Evolutionary conservation across 805 yeast species (phyloP).

Genomic region (Saturnispora ahearnii): DNA sequence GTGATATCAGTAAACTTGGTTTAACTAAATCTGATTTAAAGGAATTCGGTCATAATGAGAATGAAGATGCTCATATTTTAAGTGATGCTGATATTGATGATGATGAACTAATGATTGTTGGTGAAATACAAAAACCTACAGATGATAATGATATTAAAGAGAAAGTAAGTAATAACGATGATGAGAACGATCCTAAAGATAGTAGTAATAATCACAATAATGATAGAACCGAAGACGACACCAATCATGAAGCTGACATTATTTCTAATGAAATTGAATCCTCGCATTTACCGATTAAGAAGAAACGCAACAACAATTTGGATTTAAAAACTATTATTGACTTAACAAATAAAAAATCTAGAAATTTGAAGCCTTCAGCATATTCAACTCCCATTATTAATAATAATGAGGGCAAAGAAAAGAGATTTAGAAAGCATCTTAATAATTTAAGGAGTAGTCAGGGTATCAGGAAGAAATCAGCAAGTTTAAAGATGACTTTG

Average conservation of each 20-base stretch:
- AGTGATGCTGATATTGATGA: constrained; percentile 3
- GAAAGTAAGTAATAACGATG: neutral
- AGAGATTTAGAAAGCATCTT: neutral
- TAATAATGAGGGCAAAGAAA: neutral
- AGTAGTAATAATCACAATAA: neutral
- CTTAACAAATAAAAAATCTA: neutral
- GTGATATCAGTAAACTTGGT: constrained; percentile 21
- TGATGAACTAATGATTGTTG: constrained; percentile 12
- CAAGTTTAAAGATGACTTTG: neutral
- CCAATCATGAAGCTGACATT: neutral
- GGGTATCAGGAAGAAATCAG: neutral
- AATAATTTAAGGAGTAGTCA: neutral
- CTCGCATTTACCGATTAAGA: neutral
- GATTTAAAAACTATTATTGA: neutral
- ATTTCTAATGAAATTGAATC: neutral
- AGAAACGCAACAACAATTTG: neutral
- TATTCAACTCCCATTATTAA: neutral
- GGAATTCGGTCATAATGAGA: neutral
- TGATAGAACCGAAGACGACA: neutral
- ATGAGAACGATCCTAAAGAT: neutral
- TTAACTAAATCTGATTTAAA: constrained; percentile 4
- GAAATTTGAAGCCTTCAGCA: neutral
- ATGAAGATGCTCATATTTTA: neutral
- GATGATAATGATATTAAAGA: constrained; percentile 4
- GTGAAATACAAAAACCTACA: constrained; percentile 3